These are phyloP conservation scores for Phalaenopsis aphrodite DNA, from an alignment of 106 monocot genomes.

Conservation along the genomic window DNA sequence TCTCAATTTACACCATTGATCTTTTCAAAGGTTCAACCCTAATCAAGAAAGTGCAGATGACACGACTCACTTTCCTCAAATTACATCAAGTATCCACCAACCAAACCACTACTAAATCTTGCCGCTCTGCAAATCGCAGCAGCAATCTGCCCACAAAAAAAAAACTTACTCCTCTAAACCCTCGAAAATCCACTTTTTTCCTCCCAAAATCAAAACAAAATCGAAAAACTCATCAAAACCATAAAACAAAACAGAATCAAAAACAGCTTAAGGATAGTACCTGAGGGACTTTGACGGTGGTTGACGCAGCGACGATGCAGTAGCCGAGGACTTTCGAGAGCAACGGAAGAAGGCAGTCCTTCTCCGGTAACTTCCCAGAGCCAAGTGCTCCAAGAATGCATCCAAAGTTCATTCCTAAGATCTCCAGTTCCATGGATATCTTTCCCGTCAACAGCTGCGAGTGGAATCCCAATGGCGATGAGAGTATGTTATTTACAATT, in stretches of 20 bases:
- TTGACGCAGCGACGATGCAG: constrained; percentile 87
- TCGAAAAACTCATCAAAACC: background rate
- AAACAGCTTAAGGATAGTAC: constrained; percentile 3
- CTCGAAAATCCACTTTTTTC: no score
- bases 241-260: background rate
- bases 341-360: constrained; percentile 74
- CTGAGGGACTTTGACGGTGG: constrained; percentile 95
- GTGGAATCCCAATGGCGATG: no score
- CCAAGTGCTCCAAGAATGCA: constrained; percentile 58
- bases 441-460: background rate
- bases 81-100: background rate
- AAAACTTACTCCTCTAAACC: no score
- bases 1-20: background rate
- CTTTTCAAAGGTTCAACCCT: background rate
- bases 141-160: no score
- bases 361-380: constrained; percentile 52
- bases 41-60: background rate
- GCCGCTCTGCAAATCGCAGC: background rate
- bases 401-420: constrained; percentile 82
- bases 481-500: no score
- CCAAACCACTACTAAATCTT: background rate
- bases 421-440: constrained; percentile 49
- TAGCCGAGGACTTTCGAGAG: constrained; percentile 89
- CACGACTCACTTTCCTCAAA: background rate
- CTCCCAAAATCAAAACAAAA: background rate